Conservation (phyloP, 805 yeast species). For the Kuraishia borneana region DNA sequence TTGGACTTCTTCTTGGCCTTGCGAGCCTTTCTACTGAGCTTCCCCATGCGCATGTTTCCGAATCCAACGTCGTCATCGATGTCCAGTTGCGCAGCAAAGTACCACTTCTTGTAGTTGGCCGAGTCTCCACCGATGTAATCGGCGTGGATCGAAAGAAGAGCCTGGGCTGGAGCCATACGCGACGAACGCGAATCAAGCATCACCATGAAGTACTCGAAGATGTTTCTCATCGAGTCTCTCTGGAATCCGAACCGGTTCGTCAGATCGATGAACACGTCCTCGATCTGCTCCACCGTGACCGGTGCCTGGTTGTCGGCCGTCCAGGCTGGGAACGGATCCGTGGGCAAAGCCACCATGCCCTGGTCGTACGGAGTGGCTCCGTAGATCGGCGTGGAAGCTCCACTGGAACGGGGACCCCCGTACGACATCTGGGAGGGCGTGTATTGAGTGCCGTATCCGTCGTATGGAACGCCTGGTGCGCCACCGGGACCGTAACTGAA, state of each 20-base stretch:
- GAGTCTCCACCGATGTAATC: conserved; percentile 84
- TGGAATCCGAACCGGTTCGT: conserved; percentile 82
- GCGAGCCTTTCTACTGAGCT: conserved; percentile 67
- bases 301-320: conserved; percentile 92
- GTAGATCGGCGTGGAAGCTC: conserved; percentile 90
- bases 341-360: conserved; percentile 55
- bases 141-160: conserved; percentile 70
- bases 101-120: conserved; percentile 83
- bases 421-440: conserved; percentile 84
- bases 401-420: conserved; percentile 79
- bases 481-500: conserved; percentile 42
- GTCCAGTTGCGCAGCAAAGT: conserved; percentile 80
- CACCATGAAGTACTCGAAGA: conserved; percentile 83
- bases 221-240: conserved; percentile 87
- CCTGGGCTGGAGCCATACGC: conserved; percentile 86
- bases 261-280: conserved; percentile 75
- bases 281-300: conserved; percentile 72
- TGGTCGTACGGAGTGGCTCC: conserved; percentile 38
- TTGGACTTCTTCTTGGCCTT: conserved; percentile 74
- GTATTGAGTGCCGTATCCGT: conserved; percentile 55
- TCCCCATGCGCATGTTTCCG: conserved; percentile 70
- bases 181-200: conserved; percentile 74
- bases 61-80: conserved; percentile 78
- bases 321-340: conserved; percentile 99
- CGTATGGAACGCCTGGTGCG: conserved; percentile 36